Evolutionary conservation across 352 stramenopile genomes (phyloP).

Genomic region (Phytophthora podocarpi): DNA sequence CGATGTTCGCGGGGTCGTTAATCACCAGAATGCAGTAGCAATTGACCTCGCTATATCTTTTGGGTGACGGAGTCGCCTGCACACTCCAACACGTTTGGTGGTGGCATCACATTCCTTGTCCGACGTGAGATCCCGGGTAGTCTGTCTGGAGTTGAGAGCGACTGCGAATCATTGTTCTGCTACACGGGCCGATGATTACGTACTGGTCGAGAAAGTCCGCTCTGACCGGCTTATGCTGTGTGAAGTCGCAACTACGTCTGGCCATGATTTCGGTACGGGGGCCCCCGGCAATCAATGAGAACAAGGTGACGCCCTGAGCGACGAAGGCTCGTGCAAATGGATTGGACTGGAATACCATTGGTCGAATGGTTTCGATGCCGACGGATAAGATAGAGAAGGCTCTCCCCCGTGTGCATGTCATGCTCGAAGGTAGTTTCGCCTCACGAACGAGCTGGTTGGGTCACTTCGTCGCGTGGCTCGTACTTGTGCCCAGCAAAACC

Average conservation of each 20-base stretch:
- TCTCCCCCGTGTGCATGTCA: too few relatives aligned
- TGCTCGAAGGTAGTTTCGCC: background rate
- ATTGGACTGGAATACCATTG: conserved; percentile 23
- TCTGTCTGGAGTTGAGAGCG: background rate
- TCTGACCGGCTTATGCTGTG: background rate
- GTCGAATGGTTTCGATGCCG: conserved; percentile 23
- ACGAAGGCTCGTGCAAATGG: conserved; percentile 6
- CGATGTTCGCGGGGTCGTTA: background rate
- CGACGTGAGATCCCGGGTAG: conserved; percentile 6
- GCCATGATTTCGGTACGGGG: conserved; percentile 19
- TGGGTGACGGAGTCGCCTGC: conserved; percentile 21
- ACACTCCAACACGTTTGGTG: conserved; percentile 16
- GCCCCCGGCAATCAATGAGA: conserved; percentile 12
- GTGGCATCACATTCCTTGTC: conserved; percentile 22
- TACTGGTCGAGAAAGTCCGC: conserved; percentile 20
- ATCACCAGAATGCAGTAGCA: background rate
- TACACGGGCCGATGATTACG: conserved; percentile 33
- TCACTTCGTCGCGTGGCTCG: background rate
- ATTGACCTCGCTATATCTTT: conserved; percentile 22
- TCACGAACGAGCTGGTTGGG: background rate
- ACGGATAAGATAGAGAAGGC: conserved; percentile 11
- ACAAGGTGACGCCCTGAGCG: conserved; percentile 14
- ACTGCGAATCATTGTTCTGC: conserved; percentile 22
- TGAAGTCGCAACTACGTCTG: conserved; percentile 11
- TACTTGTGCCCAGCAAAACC: background rate